A percentile compares a stretch with the other conserved stretches of the same genome.
These are phyloP conservation scores for Aphanomyces euteiches DNA, from an alignment of 352 stramenopile genomes.

Conservation along the genomic window DNA sequence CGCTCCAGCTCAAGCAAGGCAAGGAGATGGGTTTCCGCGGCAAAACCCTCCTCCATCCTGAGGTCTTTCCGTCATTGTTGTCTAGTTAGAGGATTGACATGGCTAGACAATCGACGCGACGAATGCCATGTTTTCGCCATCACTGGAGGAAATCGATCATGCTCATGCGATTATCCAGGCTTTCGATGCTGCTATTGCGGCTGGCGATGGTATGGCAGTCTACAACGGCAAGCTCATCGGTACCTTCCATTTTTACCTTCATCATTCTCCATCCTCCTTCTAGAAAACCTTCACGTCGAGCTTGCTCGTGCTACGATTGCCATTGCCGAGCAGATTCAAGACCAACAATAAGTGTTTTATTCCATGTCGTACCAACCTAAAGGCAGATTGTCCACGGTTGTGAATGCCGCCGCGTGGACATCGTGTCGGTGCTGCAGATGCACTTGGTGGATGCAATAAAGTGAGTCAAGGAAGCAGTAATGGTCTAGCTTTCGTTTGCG, in stretches of 20 bases:
- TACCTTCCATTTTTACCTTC: neutral
- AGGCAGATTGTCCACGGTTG: too few relatives aligned
- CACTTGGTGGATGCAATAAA: too few relatives aligned
- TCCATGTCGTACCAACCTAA: neutral
- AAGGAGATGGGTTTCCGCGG: slow-evolving; percentile 47
- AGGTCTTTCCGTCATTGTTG: neutral
- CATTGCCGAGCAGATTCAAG: slow-evolving; percentile 32
- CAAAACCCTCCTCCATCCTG: slow-evolving; percentile 55
- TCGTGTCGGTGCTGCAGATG: too few relatives aligned
- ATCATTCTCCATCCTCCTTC: slow-evolving; percentile 3
- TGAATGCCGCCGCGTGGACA: too few relatives aligned
- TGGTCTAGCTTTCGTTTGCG: neutral
- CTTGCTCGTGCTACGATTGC: slow-evolving; percentile 32
- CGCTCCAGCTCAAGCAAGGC: slow-evolving; percentile 34
- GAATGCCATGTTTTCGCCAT: slow-evolving; percentile 41
- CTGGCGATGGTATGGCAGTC: slow-evolving; percentile 19
- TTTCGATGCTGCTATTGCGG: slow-evolving; percentile 14
- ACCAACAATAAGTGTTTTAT: neutral
- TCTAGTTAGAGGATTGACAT: slow-evolving; percentile 26
- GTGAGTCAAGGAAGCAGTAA: too few relatives aligned
- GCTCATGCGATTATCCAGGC: slow-evolving; percentile 37
- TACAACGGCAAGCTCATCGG: slow-evolving; percentile 30
- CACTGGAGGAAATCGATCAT: slow-evolving; percentile 35
- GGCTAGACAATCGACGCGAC: slow-evolving; percentile 22
- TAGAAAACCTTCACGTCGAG: slow-evolving; percentile 37